Base-by-base conservation (phyloP, 1,284 basidiomycete genomes). In the Heterobasidion parviporum region DNA sequence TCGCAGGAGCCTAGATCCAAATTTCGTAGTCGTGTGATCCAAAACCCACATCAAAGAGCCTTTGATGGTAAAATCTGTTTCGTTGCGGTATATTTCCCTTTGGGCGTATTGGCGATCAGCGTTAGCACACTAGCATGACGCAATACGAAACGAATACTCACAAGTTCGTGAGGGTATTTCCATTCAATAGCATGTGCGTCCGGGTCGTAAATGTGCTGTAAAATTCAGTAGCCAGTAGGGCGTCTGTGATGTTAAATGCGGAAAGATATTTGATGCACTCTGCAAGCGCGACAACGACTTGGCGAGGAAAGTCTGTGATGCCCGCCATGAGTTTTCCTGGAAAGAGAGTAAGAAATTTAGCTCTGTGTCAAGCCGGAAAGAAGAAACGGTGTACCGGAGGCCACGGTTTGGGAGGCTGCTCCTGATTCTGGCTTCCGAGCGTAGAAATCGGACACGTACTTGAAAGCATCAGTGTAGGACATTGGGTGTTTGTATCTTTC, bases 31-130 rank as follows among this genome's bases (percentile, higher is more conserved):
- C 41, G 92, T 94, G 62, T 83, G 82, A 72, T 98, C 89, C 51
- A 99, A 73, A 3, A 96, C 78, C 84, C 87, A 92, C 58, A 98
- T 75, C 48, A 99, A 70, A 44, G 91, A 92, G 1, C 95, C 96
- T 53, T 75, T 79, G 20, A 79, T 74, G 8, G 80, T 81, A 53
- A 81, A 81, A 66, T 95, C 87, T 0, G 92, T 94, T 63, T 92
- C 87, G 63, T 97, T 97, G 34, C 83, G 80, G 67, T 92, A 94
- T n/a, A 97, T 84, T 68, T 97, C 94, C 53, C 82, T 85, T 61
- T 34, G 33, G 38, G 12, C 53, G 57, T 36, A 18, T 52, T 59
- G 38, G 59, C 52, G 14, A 53, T 56, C 18, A 59, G 57, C 52
- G 36, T 45, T 47, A 10, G 46, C 8, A 6, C 12, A 34, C 48